Evolutionary conservation across 352 stramenopile genomes (phyloP).

Genomic region (Phytopythium vexans): DNA sequence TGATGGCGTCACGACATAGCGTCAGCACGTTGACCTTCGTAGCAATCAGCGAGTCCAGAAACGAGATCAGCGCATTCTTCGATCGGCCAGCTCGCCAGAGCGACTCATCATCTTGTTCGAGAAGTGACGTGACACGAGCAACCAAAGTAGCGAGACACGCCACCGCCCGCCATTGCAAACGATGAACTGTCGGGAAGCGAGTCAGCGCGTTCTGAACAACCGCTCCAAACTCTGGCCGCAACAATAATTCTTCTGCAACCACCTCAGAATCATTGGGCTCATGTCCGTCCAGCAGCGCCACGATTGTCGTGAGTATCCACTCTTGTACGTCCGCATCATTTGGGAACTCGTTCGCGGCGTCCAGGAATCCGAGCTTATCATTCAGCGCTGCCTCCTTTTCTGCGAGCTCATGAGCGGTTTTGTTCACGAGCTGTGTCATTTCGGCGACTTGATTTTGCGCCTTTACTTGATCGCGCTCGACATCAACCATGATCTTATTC

Average conservation of each 20-base stretch:
- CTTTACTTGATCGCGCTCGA: constrained; percentile 13
- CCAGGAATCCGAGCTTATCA: constrained; percentile 27
- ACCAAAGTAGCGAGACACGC: constrained; percentile 13
- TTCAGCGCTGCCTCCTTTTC: constrained; percentile 18
- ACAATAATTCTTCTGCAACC: constrained; percentile 2
- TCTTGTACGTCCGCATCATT: constrained; percentile 29
- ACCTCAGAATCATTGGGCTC: neutral
- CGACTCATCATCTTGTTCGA: too few relatives aligned
- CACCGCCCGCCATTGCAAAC: constrained; percentile 17
- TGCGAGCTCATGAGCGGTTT: constrained; percentile 16
- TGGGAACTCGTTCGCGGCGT: constrained; percentile 22
- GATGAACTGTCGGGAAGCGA: constrained; percentile 13
- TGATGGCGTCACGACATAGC: constrained; percentile 14
- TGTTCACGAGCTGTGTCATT: constrained; percentile 8
- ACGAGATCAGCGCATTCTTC: neutral
- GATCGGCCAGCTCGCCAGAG: too few relatives aligned
- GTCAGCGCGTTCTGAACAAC: constrained; percentile 14
- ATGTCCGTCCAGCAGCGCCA: constrained; percentile 14
- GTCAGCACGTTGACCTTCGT: constrained; percentile 17
- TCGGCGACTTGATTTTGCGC: constrained; percentile 4
- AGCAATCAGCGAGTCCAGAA: neutral
- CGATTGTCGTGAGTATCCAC: constrained; percentile 23
- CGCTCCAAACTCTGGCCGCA: constrained; percentile 10
- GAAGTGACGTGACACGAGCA: constrained; percentile 7
- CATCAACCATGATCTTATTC: constrained; percentile 10